Evolutionary conservation across 2,329 filamentous ascomycete genomes (phyloP).

Genomic region (Aspergillus aculeatus): DNA sequence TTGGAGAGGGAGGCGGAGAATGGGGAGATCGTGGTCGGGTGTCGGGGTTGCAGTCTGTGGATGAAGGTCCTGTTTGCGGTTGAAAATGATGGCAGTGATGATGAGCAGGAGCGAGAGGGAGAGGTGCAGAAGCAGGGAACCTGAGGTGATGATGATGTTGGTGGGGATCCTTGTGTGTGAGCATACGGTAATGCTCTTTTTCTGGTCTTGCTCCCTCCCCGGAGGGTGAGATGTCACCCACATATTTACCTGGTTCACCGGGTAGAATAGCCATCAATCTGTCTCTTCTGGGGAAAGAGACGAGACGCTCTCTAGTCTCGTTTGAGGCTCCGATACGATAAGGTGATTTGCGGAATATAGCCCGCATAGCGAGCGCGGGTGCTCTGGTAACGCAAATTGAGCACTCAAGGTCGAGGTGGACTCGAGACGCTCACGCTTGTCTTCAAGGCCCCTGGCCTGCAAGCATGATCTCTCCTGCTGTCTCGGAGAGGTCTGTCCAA

Average conservation of each 20-base stretch:
- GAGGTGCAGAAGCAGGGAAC: conserved; percentile 25
- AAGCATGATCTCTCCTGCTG: no score
- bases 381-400: background rate
- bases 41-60: conserved; percentile 64
- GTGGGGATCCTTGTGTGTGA: background rate
- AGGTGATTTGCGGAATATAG: background rate
- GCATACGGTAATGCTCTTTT: background rate
- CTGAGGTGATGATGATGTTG: background rate
- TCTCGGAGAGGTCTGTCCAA: background rate
- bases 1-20: conserved; percentile 51
- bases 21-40: conserved; percentile 60
- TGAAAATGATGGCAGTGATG: conserved; percentile 29
- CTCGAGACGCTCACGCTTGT: background rate
- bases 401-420: background rate
- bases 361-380: background rate
- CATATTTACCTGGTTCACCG: background rate
- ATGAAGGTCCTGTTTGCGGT: conserved; percentile 60
- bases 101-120: background rate
- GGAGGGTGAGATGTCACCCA: background rate
- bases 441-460: background rate
- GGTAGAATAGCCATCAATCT: background rate
- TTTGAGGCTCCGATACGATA: background rate
- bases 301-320: no score
- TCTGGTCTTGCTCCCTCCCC: background rate
- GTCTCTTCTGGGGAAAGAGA: no score